These are phyloP conservation scores for Bolboschoenoplectus hybrid DNA, from an alignment of 202 grass and related monocot genomes.

Conservation along the genomic window DNA sequence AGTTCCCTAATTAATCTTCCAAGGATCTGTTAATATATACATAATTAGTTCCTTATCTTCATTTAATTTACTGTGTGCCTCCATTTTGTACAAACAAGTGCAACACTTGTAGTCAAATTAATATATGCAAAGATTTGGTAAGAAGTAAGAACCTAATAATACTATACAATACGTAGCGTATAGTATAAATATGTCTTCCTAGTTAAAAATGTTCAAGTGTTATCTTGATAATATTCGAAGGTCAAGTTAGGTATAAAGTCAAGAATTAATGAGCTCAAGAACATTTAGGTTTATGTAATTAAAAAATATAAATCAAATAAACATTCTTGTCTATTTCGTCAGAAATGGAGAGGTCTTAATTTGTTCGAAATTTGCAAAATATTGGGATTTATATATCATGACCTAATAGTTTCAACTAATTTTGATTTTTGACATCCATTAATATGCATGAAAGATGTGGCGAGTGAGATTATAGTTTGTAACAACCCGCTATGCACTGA, in stretches of 20 bases:
- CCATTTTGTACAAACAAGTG: background rate
- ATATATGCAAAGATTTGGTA: background rate
- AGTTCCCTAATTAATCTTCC: background rate
- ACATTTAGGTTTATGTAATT: background rate
- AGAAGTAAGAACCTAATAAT: too few species aligned
- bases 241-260: background rate
- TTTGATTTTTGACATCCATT: background rate
- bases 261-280: background rate
- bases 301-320: background rate
- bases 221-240: background rate
- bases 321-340: background rate
- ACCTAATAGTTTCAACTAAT: too few species aligned
- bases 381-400: too few species aligned
- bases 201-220: background rate
- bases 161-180: too few species aligned
- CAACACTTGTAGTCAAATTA: background rate
- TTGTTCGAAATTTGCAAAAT: background rate
- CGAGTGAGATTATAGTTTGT: too few species aligned
- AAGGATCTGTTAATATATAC: background rate
- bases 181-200: too few species aligned
- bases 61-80: background rate
- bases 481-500: too few species aligned
- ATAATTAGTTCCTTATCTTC: background rate
- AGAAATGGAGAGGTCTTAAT: background rate
- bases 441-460: too few species aligned